phyloP scores from a whole-genome alignment of 163 green algal genomes.

The Scenedesmus sp. region DNA sequence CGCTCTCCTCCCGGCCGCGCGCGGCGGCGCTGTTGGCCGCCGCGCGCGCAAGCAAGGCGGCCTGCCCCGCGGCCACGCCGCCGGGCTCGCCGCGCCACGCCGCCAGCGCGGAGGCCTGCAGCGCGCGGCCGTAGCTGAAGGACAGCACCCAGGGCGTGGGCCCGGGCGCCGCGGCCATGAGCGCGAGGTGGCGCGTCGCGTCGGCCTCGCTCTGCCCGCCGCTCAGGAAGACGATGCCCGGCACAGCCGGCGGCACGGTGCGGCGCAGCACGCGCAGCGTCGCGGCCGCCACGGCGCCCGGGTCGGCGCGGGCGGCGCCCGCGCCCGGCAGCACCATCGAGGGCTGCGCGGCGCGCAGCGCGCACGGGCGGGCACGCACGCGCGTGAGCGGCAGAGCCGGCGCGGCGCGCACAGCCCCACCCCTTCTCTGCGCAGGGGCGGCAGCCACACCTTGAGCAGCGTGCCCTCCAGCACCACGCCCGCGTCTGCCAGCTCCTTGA shows the following conservation, averaged over 20 bases:
- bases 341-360: slow-evolving; percentile 2
- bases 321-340: slow-evolving; percentile 40
- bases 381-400: neutral
- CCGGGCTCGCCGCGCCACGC: slow-evolving; percentile 38
- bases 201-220: slow-evolving; percentile 87
- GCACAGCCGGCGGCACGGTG: slow-evolving; percentile 74
- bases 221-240: slow-evolving; percentile 89
- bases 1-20: neutral
- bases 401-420: neutral
- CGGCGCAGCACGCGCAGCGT: slow-evolving; percentile 63
- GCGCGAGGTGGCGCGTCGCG: slow-evolving; percentile 85
- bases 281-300: slow-evolving; percentile 83
- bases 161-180: slow-evolving; percentile 82
- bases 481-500: slow-evolving; percentile 15
- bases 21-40: slow-evolving; percentile 45
- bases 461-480: slow-evolving; percentile 42
- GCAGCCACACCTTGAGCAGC: neutral
- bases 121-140: slow-evolving; percentile 21
- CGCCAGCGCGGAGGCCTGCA: slow-evolving; percentile 76
- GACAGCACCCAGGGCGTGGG: neutral
- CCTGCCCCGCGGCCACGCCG: slow-evolving; percentile 39
- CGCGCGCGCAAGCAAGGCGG: slow-evolving; percentile 30
- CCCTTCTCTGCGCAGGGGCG: neutral
- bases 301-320: slow-evolving; percentile 48
- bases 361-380: too few relatives aligned